Evolutionary conservation across 2,329 filamentous ascomycete genomes (phyloP).

Genomic region (Trichoderma cornu-damae): DNA sequence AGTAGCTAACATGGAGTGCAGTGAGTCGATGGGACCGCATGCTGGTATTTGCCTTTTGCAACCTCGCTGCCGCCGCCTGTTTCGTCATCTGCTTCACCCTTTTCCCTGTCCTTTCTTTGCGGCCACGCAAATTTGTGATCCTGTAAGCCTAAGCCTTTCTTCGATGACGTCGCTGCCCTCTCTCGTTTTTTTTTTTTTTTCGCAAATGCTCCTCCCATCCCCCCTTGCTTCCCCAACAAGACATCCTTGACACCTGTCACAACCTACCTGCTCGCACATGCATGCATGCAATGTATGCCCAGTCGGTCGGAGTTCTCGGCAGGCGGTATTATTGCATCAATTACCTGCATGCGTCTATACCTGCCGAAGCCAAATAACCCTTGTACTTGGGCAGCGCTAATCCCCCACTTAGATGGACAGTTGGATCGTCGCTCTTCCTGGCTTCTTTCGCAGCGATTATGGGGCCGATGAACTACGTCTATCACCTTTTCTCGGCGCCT

Average conservation of each 20-base stretch:
- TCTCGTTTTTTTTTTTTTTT: too few species aligned
- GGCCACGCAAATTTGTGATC: constrained; percentile 90
- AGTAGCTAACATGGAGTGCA: constrained; percentile 44
- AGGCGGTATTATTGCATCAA: constrained; percentile 6
- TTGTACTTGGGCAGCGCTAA: constrained; percentile 25
- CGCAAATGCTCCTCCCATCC: neutral
- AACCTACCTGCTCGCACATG: neutral
- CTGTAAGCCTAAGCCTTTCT: constrained; percentile 92
- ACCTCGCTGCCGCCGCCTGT: constrained; percentile 81
- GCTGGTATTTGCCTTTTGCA: constrained; percentile 86
- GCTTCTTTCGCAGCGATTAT: constrained; percentile 91
- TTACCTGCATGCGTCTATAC: constrained; percentile 10
- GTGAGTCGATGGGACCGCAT: constrained; percentile 97
- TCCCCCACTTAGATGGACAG: constrained; percentile 68
- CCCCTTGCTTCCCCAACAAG: constrained; percentile 9
- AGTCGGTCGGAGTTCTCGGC: constrained; percentile 7
- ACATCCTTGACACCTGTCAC: constrained; percentile 7
- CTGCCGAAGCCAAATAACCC: constrained; percentile 4
- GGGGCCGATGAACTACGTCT: constrained; percentile 77
- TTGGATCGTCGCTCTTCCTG: constrained; percentile 86
- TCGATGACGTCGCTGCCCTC: constrained; percentile 20
- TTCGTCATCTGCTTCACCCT: constrained; percentile 91
- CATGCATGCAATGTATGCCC: constrained; percentile 16
- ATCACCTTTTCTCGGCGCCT: constrained; percentile 77
- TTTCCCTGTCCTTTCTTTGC: constrained; percentile 74